phyloP scores from a whole-genome alignment of 208 protist species.

The Trypanosoma theileri region DNA sequence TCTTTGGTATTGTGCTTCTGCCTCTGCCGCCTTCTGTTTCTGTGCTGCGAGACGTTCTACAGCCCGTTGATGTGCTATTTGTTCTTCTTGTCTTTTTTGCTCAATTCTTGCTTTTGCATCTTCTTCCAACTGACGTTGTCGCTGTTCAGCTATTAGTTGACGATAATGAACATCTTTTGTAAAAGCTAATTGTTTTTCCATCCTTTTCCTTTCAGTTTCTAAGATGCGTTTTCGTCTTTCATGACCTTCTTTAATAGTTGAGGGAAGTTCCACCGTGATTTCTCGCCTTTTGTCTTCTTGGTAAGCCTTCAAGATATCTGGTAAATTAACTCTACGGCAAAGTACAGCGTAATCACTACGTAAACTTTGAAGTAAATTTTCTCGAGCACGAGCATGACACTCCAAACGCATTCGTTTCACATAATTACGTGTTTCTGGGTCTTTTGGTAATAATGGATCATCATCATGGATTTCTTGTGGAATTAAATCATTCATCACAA shows the following conservation, averaged over 20 bases:
- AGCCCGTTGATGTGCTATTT: conserved; percentile 33
- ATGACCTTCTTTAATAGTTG: conserved; percentile 46
- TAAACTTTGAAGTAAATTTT: conserved; percentile 35
- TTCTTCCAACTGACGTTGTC: conserved; percentile 45
- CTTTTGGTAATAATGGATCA: conserved; percentile 25
- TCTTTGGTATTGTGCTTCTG: conserved; percentile 46
- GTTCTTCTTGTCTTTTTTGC: conserved; percentile 42
- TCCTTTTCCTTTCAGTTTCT: conserved; percentile 45
- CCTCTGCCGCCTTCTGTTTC: conserved; percentile 40
- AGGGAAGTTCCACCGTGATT: conserved; percentile 28
- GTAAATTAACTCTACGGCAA: conserved; percentile 39
- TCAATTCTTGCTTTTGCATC: conserved; percentile 38
- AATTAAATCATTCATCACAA: conserved; percentile 49
- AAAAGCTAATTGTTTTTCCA: conserved; percentile 54
- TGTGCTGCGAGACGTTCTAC: conserved; percentile 53
- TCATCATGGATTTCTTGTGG: conserved; percentile 20
- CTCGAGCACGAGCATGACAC: conserved; percentile 26
- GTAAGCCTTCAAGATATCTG: conserved; percentile 48
- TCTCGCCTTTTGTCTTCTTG: conserved; percentile 14
- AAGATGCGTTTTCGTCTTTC: conserved; percentile 58
- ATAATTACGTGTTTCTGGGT: conserved; percentile 36
- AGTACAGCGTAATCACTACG: conserved; percentile 56
- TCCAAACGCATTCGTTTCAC: conserved; percentile 45
- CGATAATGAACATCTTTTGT: conserved; percentile 46
- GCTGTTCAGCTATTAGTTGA: conserved; percentile 40